Evolutionary conservation across 768 basidiomycete species (phyloP), one percentile per base, ranked within the genome.

Genomic region (Mycena metata): DNA sequence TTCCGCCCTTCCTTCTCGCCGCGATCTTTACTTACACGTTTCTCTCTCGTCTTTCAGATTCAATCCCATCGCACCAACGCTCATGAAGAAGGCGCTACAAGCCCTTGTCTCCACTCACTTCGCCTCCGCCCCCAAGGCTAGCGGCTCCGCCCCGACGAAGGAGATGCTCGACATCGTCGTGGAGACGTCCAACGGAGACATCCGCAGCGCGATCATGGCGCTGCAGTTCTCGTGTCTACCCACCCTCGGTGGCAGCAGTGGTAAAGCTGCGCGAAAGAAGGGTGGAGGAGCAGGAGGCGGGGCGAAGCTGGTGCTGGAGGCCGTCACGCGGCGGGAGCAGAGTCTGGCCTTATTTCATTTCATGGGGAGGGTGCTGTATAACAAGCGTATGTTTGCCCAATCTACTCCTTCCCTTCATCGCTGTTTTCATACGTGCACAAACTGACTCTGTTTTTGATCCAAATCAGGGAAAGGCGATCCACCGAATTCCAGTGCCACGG

Each of bases 141-240:
- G n/a, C n/a, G n/a, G n/a, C n/a, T n/a, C n/a, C n/a, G n/a, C n/a
- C n/a, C n/a, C n/a, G n/a, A n/a, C n/a, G n/a, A n/a, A n/a, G n/a
- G n/a, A n/a, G n/a, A n/a, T n/a, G n/a, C n/a, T n/a, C n/a, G n/a
- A n/a, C n/a, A n/a, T n/a, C n/a, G n/a, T n/a, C n/a, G n/a, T n/a
- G n/a, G n/a, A n/a, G n/a, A n/a, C n/a, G n/a, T 86, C 93, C 4
- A 92, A 93, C 74, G 98, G 98, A 0, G 98, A 99, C 75, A 93
- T 99, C 42, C 85, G 98, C 47, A 94, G 93, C 64, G 97, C 96
- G 0, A 88, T 98, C 67, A 99, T 97, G 90, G 90, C 92, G 0
- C 84, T 99, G 9, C 94, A 99, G 76, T 96, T 99, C 74, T 88
- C 91, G 1, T 97, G 86, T 76, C 78, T 87, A 19, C 79, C 83